A percentile compares a stretch with the other conserved stretches of the same genome.
phyloP scores from a whole-genome alignment of 108 stramenopile genomes.

The Pseudonitzschia multistriata region DNA sequence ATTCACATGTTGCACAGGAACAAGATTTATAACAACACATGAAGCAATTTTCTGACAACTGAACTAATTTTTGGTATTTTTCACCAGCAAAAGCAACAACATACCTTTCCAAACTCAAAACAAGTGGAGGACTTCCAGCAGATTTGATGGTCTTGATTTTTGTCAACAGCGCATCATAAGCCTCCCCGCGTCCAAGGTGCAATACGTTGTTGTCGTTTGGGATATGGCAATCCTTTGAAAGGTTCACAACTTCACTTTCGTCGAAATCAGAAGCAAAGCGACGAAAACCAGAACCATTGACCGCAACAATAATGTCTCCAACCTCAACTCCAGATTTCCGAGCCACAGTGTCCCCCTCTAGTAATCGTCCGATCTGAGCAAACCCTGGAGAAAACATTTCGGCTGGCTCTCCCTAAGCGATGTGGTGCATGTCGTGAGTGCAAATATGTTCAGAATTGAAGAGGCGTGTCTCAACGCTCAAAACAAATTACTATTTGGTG shows the following conservation, averaged over 20 bases:
- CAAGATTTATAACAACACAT: background rate
- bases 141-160: slow-evolving; percentile 63
- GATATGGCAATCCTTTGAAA: slow-evolving; percentile 35
- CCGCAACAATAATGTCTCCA: slow-evolving; percentile 73
- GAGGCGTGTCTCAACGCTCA: background rate
- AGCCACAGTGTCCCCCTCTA: slow-evolving; percentile 65
- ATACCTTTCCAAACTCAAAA: slow-evolving; percentile 56
- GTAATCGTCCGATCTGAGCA: slow-evolving; percentile 53
- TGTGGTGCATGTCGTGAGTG: no score
- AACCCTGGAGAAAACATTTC: slow-evolving; percentile 80
- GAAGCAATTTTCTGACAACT: background rate
- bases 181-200: slow-evolving; percentile 37
- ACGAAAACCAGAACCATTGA: slow-evolving; percentile 71
- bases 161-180: slow-evolving; percentile 38
- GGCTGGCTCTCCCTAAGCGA: slow-evolving; percentile 45
- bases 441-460: background rate
- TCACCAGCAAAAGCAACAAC: background rate
- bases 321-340: slow-evolving; percentile 58
- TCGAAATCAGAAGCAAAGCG: slow-evolving; percentile 77
- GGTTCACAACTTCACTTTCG: slow-evolving; percentile 50
- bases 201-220: slow-evolving; percentile 28
- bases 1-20: background rate
- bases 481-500: background rate
- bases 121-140: slow-evolving; percentile 45
- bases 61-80: background rate